These are phyloP conservation scores for Tilletia caries DNA, from an alignment of 1,284 basidiomycete genomes.

Conservation along the genomic window DNA sequence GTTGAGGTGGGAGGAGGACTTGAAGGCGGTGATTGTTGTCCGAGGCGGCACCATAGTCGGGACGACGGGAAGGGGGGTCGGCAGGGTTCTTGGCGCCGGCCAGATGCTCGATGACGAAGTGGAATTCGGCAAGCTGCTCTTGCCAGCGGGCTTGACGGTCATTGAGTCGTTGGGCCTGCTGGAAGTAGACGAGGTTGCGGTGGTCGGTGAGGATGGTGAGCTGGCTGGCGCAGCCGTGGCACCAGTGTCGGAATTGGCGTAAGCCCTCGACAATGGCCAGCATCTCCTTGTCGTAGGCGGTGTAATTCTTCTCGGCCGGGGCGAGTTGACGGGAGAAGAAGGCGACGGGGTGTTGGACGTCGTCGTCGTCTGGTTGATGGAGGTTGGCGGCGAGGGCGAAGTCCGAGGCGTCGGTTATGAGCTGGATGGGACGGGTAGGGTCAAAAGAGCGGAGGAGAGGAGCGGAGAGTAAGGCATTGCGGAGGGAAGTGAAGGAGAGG, in stretches of 20 bases:
- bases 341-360: background rate
- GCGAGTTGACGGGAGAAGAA: conserved; percentile 25
- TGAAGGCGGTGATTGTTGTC: too few species aligned
- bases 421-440: conserved; percentile 40
- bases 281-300: conserved; percentile 18
- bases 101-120: background rate
- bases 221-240: background rate
- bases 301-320: conserved; percentile 11
- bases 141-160: conserved; percentile 8
- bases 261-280: conserved; percentile 15
- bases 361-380: background rate
- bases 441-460: conserved; percentile 55
- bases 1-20: too few species aligned
- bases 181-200: conserved; percentile 20
- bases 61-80: background rate
- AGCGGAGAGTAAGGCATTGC: conserved; percentile 35
- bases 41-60: background rate
- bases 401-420: conserved; percentile 47
- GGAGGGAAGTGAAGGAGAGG: too few species aligned
- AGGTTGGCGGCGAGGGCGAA: background rate
- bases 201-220: conserved; percentile 18
- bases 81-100: background rate
- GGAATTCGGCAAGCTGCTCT: background rate
- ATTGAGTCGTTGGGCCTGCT: background rate
- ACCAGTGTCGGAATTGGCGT: conserved; percentile 14